Percentiles rank a stretch among this genome's conserved stretches.
These are phyloP conservation scores for Ensete glaucum DNA, from an alignment of 176 grass and related monocot species.

Conservation along the genomic window DNA sequence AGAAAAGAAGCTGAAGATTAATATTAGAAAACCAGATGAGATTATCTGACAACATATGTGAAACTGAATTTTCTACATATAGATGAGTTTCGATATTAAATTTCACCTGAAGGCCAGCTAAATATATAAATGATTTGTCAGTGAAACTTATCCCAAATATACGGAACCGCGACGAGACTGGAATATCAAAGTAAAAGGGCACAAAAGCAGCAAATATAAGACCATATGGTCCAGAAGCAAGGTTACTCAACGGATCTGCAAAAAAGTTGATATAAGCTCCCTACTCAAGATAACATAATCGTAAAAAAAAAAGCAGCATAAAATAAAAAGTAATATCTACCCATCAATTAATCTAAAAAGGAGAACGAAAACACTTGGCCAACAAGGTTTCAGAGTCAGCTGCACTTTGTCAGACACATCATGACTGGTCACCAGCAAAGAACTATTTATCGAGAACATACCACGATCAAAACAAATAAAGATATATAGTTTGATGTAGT, in stretches of 20 bases:
- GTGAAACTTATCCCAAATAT: slow-evolving; percentile 48
- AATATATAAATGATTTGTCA: slow-evolving; percentile 91
- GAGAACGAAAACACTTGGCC: no score
- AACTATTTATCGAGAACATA: no score
- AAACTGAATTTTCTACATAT: not conserved
- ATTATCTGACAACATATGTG: not conserved
- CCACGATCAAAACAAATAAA: no score
- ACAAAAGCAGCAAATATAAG: slow-evolving; percentile 41
- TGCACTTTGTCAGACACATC: no score
- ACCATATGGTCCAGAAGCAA: slow-evolving; percentile 80
- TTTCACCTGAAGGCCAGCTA: slow-evolving; percentile 85
- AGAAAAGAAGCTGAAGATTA: slow-evolving; percentile 66
- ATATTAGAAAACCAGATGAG: slow-evolving; percentile 18
- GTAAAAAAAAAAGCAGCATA: not conserved
- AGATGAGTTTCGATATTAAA: slow-evolving; percentile 11
- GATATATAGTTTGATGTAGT: no score
- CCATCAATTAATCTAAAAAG: not conserved
- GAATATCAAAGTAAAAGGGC: slow-evolving; percentile 91
- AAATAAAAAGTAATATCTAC: not conserved
- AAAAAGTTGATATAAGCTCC: not conserved
- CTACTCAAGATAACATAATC: slow-evolving; percentile 8
- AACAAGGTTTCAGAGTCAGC: no score
- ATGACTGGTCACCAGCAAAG: no score
- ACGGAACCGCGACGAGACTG: slow-evolving; percentile 62
- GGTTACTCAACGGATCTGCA: slow-evolving; percentile 52